Percentiles rank a stretch among this genome's conserved stretches.
These are phyloP conservation scores for Knufia petricola DNA, from an alignment of 2,329 filamentous ascomycete species.

Conservation along the genomic window DNA sequence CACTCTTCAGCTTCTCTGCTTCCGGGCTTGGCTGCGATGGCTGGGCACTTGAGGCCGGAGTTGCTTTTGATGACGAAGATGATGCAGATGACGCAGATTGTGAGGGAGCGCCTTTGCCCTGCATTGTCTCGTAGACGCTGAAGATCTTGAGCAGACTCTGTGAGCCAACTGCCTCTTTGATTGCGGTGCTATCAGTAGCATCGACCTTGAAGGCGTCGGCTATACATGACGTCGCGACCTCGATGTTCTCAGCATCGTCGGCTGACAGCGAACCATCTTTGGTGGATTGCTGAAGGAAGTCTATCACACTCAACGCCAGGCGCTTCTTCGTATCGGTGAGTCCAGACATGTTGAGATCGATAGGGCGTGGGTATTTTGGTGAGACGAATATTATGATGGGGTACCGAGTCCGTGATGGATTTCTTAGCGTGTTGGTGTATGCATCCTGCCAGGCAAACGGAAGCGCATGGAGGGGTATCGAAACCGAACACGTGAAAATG, in stretches of 20 bases:
- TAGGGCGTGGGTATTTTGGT: neutral
- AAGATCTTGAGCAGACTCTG: constrained; percentile 89
- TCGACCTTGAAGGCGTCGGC: constrained; percentile 92
- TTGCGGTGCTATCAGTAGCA: constrained; percentile 61
- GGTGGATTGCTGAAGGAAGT: constrained; percentile 78
- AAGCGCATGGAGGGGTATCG: constrained; percentile 4
- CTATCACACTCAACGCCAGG: constrained; percentile 91
- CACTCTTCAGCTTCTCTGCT: constrained; percentile 78
- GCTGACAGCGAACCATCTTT: constrained; percentile 78
- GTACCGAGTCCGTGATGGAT: no score
- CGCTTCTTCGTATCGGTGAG: constrained; percentile 58
- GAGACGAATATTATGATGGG: neutral
- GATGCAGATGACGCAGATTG: constrained; percentile 33
- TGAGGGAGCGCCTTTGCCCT: constrained; percentile 48
- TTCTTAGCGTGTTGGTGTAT: neutral
- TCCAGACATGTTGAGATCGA: constrained; percentile 1
- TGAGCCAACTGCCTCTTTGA: constrained; percentile 67
- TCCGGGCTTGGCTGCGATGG: constrained; percentile 46
- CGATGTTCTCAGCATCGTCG: constrained; percentile 88
- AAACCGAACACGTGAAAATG: constrained; percentile 1
- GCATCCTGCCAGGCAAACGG: neutral
- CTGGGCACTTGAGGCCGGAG: constrained; percentile 31
- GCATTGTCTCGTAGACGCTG: constrained; percentile 91
- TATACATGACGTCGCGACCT: constrained; percentile 91
- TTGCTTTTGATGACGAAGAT: constrained; percentile 33